These are phyloP conservation scores for Ustilago lituana DNA, from an alignment of 1,284 basidiomycete species.

Conservation along the genomic window DNA sequence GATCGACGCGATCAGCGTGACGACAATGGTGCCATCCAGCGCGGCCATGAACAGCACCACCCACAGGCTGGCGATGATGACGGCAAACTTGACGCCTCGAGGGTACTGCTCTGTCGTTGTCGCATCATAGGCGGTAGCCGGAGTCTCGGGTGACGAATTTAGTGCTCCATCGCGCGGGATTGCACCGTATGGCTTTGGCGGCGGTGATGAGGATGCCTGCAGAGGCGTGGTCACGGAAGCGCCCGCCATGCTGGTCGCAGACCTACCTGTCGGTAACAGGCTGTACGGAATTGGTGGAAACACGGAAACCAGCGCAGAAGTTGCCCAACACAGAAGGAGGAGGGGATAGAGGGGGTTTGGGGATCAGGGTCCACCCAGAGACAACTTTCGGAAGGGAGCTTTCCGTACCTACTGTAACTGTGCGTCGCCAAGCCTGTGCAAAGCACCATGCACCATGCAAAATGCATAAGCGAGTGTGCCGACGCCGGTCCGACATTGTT, in stretches of 20 bases:
- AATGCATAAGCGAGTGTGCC: no score
- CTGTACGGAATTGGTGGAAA: neutral
- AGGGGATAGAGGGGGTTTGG: neutral
- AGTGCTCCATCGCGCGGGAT: neutral
- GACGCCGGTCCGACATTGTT: no score
- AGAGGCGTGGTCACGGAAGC: slow-evolving; percentile 27
- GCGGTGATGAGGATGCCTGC: neutral
- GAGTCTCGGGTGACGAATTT: slow-evolving; percentile 17
- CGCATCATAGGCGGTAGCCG: neutral
- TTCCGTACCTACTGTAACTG: slow-evolving; percentile 1
- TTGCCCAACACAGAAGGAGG: neutral
- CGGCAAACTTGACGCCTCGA: slow-evolving; percentile 45
- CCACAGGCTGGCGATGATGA: slow-evolving; percentile 63
- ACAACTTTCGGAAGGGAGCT: slow-evolving; percentile 3
- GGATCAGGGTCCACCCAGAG: slow-evolving; percentile 9
- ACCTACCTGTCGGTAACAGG: neutral
- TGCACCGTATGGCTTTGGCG: slow-evolving; percentile 11
- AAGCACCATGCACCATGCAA: no score
- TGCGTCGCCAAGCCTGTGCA: slow-evolving; percentile 1
- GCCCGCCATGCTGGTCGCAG: slow-evolving; percentile 15
- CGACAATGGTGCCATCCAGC: slow-evolving; percentile 64
- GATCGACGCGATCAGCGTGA: slow-evolving; percentile 60
- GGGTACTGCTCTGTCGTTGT: slow-evolving; percentile 8
- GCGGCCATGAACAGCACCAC: slow-evolving; percentile 62
- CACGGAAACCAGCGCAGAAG: neutral